Evolutionary conservation across 2,329 filamentous ascomycete species (phyloP), one percentile per base, ranked within the genome.

Genomic region (Aspergillus sp.): DNA sequence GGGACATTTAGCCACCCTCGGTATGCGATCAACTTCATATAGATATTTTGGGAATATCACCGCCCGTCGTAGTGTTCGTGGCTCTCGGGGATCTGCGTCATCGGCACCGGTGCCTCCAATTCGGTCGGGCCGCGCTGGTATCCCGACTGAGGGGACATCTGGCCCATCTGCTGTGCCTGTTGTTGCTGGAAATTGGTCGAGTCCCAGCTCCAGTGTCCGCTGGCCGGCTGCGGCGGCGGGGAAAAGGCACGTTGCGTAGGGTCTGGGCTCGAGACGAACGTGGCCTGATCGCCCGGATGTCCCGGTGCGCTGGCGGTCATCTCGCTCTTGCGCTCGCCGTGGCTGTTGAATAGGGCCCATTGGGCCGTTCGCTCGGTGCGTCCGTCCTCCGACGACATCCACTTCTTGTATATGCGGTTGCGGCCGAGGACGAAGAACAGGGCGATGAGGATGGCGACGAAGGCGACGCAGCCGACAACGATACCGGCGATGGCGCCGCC

Each of bases 401-500:
- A 75, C 47, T 73, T 63, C 22, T 62, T 65, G 50, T 76, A 76
- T 1, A 75, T 68, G 1, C 70, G 65, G 53, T 75, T 74, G 29
- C 74, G 70, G 16, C 73, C 71, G 9, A 77, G 69, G 2, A 73
- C 60, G 62, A 74, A 76, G 60, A 76, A 71, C 2, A 77, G 57
- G 3, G 66, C 65, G 54, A 82, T 83, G 54, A 86, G 65, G 6
- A 86, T 67, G 0, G 71, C 75, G 9, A 80, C 75, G 10, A 77
- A 80, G 1, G 79, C 82, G 0, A 81, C 75, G 1, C 70, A 73
- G 24, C 85, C 85, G 39, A 89, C 77, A 0, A 78, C 79, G 31
- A 89, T 86, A 4, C 86, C 87, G 1, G 84, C 85, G 29, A 88
- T 87, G 2, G 81, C 82, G 4, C 85, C 85, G 0, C 71, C 56